Evolutionary conservation across 768 basidiomycete genomes (phyloP), one percentile per base, ranked within the genome.

Genomic region (Pleurotus tuoliensis): DNA sequence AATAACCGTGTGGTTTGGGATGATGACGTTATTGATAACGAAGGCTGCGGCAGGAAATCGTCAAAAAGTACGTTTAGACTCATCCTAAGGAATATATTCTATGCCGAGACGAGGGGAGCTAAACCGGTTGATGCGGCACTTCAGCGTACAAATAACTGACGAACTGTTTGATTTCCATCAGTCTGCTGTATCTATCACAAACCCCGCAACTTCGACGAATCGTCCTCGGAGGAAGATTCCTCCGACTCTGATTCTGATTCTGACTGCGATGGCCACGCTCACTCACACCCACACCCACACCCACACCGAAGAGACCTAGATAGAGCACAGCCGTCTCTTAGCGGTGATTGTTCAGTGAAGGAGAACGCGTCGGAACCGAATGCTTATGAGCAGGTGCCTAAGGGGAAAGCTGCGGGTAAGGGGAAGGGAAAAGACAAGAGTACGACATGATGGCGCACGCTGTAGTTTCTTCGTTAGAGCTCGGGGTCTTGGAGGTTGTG

Each of bases 121-220:
- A 30, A 30, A 30, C 8, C 30, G 11, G 8, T 34, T 34, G 30
- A 34, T 34, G 30, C 9, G 30, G 30, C 30, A 11, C 30, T 34
- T 34, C 30, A 9, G 30, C 30, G 30, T 34, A 34, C 30, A 34
- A 34, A 34, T 9, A 1, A 34, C 30, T 34, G 30, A 34, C 30
- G 30, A 34, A 3, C 1, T 34, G 30, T 34, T 34, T 34, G 30
- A 15, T 34, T 30, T 47, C 22, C n/a, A 40, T n/a, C 60, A 98
- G 94, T 97, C 49, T 98, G 94, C 68, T 98, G 94, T 69, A 96
- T 98, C 65, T 96, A 94, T 66, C 92, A 94, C 67, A 90, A 88
- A 66, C 87, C 88, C 1, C 79, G 81, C 56, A 73, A 66, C 49
- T 94, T 92, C 59, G 92, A 92, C 71, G 92, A 94, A 65, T 93